Evolutionary conservation across 805 yeast genomes (phyloP).

Genomic region (Saturnispora silvae): DNA sequence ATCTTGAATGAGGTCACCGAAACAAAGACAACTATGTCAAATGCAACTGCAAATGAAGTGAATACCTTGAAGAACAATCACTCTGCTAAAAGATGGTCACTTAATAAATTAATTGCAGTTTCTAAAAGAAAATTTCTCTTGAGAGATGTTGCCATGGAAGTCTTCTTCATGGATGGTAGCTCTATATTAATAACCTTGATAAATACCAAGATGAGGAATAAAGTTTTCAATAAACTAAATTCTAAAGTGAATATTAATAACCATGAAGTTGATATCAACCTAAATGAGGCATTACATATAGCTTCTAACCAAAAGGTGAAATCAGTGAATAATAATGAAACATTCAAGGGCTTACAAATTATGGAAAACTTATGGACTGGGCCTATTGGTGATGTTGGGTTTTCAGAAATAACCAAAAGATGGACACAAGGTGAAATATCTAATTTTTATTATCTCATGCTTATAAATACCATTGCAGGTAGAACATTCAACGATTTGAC

Average conservation of each 20-base stretch:
- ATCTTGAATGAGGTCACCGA: slow-evolving; percentile 34
- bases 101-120: slow-evolving; percentile 48
- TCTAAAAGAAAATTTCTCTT: slow-evolving; percentile 68
- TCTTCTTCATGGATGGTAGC: slow-evolving; percentile 64
- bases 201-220: slow-evolving; percentile 43
- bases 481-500: slow-evolving; percentile 82
- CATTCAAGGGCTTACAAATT: background rate
- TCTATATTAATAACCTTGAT: slow-evolving; percentile 59
- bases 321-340: slow-evolving; percentile 2
- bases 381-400: slow-evolving; percentile 11
- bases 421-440: slow-evolving; percentile 77
- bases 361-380: slow-evolving; percentile 12
- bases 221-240: slow-evolving; percentile 20
- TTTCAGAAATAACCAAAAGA: slow-evolving; percentile 44
- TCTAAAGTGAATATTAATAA: slow-evolving; percentile 12
- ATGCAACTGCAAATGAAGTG: too few species aligned
- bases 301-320: slow-evolving; percentile 28
- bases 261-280: slow-evolving; percentile 44
- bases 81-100: slow-evolving; percentile 47
- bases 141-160: slow-evolving; percentile 72
- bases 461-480: slow-evolving; percentile 77
- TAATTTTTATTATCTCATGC: slow-evolving; percentile 72
- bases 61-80: slow-evolving; percentile 25
- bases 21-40: too few species aligned
- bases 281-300: slow-evolving; percentile 42